A percentile compares a stretch with the other conserved stretches of the same genome.
Conservation (phyloP, 148 eudicot species). For the Mesembryanthemum crystallinum region DNA sequence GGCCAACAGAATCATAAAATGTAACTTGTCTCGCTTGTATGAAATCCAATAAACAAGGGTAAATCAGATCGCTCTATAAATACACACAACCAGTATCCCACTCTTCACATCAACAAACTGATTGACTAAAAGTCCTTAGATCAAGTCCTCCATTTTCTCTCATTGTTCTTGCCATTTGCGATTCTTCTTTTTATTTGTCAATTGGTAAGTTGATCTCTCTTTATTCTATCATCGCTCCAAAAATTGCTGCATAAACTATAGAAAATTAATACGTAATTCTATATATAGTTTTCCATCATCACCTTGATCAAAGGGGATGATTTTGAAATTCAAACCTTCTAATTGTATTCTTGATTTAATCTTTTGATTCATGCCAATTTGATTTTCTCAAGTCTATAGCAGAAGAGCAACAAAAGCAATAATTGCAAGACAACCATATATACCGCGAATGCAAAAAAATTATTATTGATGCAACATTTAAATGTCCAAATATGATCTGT, state of each 20-base stretch:
- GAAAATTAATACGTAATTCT: neutral
- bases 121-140: neutral
- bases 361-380: too few relatives aligned
- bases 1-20: neutral
- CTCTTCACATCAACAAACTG: neutral
- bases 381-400: too few relatives aligned
- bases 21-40: neutral
- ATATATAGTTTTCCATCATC: neutral
- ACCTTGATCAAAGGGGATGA: neutral
- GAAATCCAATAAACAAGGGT: neutral
- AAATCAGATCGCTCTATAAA: neutral
- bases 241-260: neutral
- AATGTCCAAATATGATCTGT: too few relatives aligned
- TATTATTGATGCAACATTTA: neutral
- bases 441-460: neutral
- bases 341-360: neutral
- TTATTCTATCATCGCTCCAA: neutral
- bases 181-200: neutral
- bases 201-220: constrained; percentile 28
- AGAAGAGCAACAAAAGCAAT: neutral
- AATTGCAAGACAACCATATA: neutral
- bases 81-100: constrained; percentile 6
- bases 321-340: neutral
- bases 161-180: neutral
- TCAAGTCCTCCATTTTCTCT: neutral